Percentiles rank a stretch among this genome's conserved stretches.
phyloP scores from a whole-genome alignment of 2,329 filamentous ascomycete species.

The Fusarium drepaniforme region DNA sequence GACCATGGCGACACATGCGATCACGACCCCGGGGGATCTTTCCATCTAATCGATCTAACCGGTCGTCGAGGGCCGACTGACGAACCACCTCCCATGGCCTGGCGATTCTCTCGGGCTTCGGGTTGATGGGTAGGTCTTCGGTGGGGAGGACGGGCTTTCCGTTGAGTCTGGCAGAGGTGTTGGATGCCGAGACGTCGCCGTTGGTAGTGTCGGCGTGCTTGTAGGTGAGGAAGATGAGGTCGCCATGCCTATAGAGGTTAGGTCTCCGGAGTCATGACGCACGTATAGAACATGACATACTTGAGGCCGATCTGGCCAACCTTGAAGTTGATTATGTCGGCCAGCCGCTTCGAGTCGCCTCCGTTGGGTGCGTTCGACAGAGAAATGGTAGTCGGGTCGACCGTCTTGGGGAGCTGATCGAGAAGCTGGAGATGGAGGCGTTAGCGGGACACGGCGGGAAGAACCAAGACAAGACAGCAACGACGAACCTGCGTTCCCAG shows the following conservation, averaged over 20 bases:
- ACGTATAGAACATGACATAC: conserved; percentile 51
- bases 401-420: conserved; percentile 69
- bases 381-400: conserved; percentile 70
- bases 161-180: conserved; percentile 78
- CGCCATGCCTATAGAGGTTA: conserved; percentile 73
- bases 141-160: conserved; percentile 79
- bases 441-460: conserved; percentile 21
- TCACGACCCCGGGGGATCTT: conserved; percentile 86
- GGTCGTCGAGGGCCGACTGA: conserved; percentile 89
- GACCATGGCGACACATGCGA: conserved; percentile 95
- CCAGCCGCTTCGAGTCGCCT: conserved; percentile 69
- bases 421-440: conserved; percentile 59
- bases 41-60: conserved; percentile 87
- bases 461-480: background rate
- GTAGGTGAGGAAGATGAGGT: conserved; percentile 90
- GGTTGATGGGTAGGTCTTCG: conserved; percentile 75
- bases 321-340: conserved; percentile 67
- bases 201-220: conserved; percentile 64
- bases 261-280: background rate
- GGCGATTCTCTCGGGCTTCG: conserved; percentile 71
- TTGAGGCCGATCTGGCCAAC: conserved; percentile 71
- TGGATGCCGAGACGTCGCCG: conserved; percentile 43
- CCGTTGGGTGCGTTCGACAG: conserved; percentile 72
- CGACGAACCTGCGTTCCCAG: conserved; percentile 65
- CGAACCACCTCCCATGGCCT: conserved; percentile 85